Evolutionary conservation across 805 yeast species (phyloP), one percentile per base, ranked within the genome.

Genomic region (Candida hispaniensis): DNA sequence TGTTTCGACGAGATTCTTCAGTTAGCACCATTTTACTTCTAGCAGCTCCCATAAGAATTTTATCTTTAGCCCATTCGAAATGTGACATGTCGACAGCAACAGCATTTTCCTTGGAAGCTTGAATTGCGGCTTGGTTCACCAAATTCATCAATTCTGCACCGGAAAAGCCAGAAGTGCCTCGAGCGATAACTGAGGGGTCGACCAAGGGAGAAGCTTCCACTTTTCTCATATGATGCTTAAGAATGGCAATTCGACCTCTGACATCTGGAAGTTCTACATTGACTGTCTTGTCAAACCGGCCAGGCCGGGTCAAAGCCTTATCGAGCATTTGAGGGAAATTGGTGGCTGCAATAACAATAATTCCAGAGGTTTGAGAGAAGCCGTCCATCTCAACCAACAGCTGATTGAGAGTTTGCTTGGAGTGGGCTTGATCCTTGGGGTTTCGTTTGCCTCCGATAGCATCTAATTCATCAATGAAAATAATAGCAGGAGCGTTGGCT

Each of bases 41-140:
- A 48, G 93, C 99, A 21, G 97, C 97, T 36, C 99, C 99, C 80
- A 91, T 75, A 52, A 93, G 64, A 39, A 93, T 91, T 61, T 91
- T 91, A 60, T 91, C 99, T 59, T 91, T 91, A 26, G 99, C 98
- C 98, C 98, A 91, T 58, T 91, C 99, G 44, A 91, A 75, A 58
- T 91, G 97, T 28, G 59, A 55, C 93, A 83, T 80, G 51, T 77
- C 82, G 16, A 91, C 98, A 14, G 86, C 69, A 21, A 83, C 70
- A 1, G 97, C 97, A 46, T 81, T 79, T 50, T 78, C 73, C 52
- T 85, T 95, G 17, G 96, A 83, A 0, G 98, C 99, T 54, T 79
- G 79, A 29, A 91, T 85, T 3, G 99, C 99, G 10, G 99, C 99
- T 58, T 91, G 96, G 60, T 91, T 91, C 24, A 91, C 96, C 44